Percentiles rank a stretch among this genome's conserved stretches.
Evolutionary conservation across 352 stramenopile species (phyloP).

Genomic region (Globisporangium ultimum): DNA sequence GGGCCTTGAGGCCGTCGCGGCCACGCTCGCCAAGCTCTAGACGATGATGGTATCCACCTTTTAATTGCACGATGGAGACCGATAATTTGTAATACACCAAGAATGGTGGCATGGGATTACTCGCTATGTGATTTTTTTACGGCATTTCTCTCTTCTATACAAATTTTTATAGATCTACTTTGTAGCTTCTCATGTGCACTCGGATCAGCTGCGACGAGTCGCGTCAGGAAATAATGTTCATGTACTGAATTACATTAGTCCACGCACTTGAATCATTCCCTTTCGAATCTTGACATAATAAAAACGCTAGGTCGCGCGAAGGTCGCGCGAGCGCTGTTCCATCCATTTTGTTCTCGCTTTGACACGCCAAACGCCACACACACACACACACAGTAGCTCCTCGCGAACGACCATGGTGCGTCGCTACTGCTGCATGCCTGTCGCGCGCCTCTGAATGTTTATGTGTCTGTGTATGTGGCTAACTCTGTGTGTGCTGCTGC

Average conservation of each 20-base stretch:
- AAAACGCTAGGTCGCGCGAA: background rate
- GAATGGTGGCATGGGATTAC: too few relatives aligned
- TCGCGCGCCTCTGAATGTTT: too few relatives aligned
- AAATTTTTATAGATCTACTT: too few relatives aligned
- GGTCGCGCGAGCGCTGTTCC: conserved; percentile 2
- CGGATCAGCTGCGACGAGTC: too few relatives aligned
- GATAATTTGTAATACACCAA: too few relatives aligned
- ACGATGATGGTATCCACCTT: background rate
- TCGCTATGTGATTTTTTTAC: too few relatives aligned
- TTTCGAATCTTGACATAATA: background rate
- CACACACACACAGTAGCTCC: background rate
- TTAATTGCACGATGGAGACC: too few relatives aligned
- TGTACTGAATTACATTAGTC: background rate
- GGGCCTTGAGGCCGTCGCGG: conserved; percentile 50
- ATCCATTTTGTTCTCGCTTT: background rate
- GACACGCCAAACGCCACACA: background rate
- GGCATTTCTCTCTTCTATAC: too few relatives aligned
- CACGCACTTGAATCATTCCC: background rate
- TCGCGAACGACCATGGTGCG: background rate
- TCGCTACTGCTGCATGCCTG: background rate
- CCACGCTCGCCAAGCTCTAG: conserved; percentile 45
- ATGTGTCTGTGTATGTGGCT: too few relatives aligned
- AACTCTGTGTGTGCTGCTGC: too few relatives aligned
- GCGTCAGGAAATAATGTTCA: too few relatives aligned
- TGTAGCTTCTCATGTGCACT: too few relatives aligned